phyloP scores from a whole-genome alignment of 1,284 basidiomycete species.

The Wallemia hederae region DNA sequence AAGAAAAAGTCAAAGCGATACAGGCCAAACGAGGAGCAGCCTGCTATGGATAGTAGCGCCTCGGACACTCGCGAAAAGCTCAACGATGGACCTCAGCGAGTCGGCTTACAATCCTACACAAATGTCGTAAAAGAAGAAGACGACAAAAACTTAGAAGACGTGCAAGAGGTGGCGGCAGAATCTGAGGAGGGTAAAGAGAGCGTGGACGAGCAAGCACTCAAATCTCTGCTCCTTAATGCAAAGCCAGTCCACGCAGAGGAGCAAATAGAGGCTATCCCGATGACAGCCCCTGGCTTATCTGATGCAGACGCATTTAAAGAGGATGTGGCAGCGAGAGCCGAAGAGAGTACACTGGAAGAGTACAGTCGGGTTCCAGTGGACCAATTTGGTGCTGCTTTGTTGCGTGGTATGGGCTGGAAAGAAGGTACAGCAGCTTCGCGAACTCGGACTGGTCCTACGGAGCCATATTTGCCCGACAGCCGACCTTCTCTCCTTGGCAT shows the following conservation, averaged over 20 bases:
- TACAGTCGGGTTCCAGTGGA: constrained; percentile 73
- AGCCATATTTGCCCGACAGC: constrained; percentile 49
- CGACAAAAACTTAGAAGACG: neutral
- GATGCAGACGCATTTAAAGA: constrained; percentile 53
- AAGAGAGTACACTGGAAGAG: constrained; percentile 45
- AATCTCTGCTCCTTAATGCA: constrained; percentile 25
- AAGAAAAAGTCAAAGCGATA: constrained; percentile 19
- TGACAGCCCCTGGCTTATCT: constrained; percentile 21
- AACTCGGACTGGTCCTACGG: constrained; percentile 28
- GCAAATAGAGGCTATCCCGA: constrained; percentile 27
- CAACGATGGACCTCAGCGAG: constrained; percentile 19
- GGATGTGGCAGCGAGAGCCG: constrained; percentile 47
- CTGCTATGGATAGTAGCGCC: constrained; percentile 24
- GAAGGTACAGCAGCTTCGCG: constrained; percentile 37
- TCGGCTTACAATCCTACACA: neutral
- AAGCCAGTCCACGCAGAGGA: constrained; percentile 14
- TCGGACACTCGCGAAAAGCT: constrained; percentile 18
- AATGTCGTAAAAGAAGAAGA: neutral
- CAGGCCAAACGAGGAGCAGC: constrained; percentile 5
- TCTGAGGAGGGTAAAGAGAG: constrained; percentile 6
- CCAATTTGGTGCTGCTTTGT: constrained; percentile 71
- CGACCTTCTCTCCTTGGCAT: constrained; percentile 63
- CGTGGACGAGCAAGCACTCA: constrained; percentile 36
- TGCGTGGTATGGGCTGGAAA: constrained; percentile 92
- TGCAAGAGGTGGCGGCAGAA: neutral